Conservation (phyloP, 331 rosid species). For the Stylosanthes scabra region DNA sequence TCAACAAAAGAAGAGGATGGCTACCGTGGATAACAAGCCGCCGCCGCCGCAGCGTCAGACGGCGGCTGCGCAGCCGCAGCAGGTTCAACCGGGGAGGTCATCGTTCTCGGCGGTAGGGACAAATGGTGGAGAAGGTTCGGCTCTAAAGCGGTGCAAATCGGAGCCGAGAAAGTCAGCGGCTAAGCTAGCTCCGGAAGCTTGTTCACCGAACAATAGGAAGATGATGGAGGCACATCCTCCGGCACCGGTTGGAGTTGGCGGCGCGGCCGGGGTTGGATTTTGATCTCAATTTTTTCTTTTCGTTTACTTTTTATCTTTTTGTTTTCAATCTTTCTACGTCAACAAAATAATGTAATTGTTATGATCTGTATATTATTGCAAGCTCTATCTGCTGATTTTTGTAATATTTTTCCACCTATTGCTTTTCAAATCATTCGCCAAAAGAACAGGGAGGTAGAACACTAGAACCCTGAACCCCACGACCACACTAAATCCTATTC, state of each 20-base stretch:
- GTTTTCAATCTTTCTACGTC: not conserved
- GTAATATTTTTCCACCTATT: not conserved
- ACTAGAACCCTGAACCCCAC: too few relatives aligned
- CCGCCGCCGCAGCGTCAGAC: not conserved
- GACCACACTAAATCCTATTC: too few relatives aligned
- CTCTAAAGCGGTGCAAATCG: slow-evolving; percentile 89
- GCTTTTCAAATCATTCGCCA: too few relatives aligned
- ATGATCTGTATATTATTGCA: slow-evolving; percentile 24
- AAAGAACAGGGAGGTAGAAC: too few relatives aligned
- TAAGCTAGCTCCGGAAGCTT: slow-evolving; percentile 72
- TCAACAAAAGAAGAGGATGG: not conserved
- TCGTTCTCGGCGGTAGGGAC: slow-evolving; percentile 68
- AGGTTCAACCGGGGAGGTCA: slow-evolving; percentile 72
- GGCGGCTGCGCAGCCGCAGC: slow-evolving; percentile 41
- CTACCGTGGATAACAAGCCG: slow-evolving; percentile 27
- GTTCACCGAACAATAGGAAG: slow-evolving; percentile 73
- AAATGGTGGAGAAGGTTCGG: slow-evolving; percentile 74
- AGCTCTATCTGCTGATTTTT: not conserved
- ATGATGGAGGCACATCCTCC: slow-evolving; percentile 54
- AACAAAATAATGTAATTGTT: slow-evolving; percentile 14
- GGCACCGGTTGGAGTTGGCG: slow-evolving; percentile 74
- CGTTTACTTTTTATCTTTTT: not conserved
- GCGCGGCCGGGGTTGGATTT: slow-evolving; percentile 88
- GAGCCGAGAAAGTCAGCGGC: slow-evolving; percentile 87
- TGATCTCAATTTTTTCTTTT: slow-evolving; percentile 26